phyloP scores from a whole-genome alignment of 371 early-diverging fungal species.

The Conidiobolus incongruus region DNA sequence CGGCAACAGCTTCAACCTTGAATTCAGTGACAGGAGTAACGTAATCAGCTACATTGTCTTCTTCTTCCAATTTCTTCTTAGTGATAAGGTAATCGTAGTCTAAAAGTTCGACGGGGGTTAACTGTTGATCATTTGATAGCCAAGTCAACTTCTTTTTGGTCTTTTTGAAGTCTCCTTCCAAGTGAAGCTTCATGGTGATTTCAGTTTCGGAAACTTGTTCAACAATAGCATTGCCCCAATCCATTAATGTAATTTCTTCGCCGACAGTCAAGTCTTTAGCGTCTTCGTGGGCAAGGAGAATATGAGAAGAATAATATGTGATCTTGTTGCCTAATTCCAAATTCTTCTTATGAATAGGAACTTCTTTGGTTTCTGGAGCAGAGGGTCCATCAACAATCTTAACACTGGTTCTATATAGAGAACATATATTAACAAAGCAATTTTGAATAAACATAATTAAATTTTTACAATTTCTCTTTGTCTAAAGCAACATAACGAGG shows the following conservation, averaged over 20 bases:
- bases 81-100: conserved; percentile 94
- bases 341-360: conserved; percentile 91
- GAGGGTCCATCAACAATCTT: conserved; percentile 33
- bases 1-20: conserved; percentile 32
- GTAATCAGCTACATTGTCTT: conserved; percentile 63
- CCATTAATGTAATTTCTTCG: conserved; percentile 98
- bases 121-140: conserved; percentile 45
- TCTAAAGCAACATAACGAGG: conserved; percentile 80
- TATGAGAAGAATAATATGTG: conserved; percentile 47
- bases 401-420: conserved; percentile 24
- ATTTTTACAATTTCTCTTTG: conserved; percentile 24
- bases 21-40: conserved; percentile 84
- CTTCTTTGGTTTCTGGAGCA: conserved; percentile 31
- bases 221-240: conserved; percentile 95
- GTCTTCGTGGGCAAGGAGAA: conserved; percentile 83
- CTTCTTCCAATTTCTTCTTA: conserved; percentile 93
- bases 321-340: conserved; percentile 73
- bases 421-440: not conserved
- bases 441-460: not conserved
- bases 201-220: conserved; percentile 16
- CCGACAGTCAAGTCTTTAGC: conserved; percentile 50
- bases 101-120: conserved; percentile 38
- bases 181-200: conserved; percentile 45
- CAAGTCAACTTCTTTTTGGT: conserved; percentile 99
- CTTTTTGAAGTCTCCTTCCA: conserved; percentile 93